phyloP scores from a whole-genome alignment of 129 eudicot genomes.

The Centella asiatica region DNA sequence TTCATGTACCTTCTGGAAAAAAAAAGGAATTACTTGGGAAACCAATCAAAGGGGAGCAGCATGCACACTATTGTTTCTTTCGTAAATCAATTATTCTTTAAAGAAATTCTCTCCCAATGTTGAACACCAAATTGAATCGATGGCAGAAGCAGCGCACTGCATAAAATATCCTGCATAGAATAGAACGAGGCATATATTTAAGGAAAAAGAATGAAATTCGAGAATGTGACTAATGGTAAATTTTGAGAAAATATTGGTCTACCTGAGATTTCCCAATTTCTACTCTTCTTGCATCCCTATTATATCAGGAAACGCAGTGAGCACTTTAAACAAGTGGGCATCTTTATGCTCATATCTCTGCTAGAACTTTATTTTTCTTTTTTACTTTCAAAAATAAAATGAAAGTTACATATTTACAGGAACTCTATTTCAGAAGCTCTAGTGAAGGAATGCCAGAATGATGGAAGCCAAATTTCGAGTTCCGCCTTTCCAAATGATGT shows the following conservation, averaged over 20 bases:
- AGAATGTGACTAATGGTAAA: neutral
- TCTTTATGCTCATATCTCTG: conserved; percentile 8
- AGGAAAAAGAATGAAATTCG: neutral
- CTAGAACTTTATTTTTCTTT: conserved; percentile 2
- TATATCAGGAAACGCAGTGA: neutral
- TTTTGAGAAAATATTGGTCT: neutral
- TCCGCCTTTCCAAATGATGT: neutral
- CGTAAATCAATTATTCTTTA: conserved; percentile 1
- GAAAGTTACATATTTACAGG: conserved; percentile 4
- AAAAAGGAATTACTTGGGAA: neutral
- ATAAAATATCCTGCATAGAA: conserved; percentile 15
- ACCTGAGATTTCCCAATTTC: conserved; percentile 8
- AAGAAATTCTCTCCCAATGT: neutral
- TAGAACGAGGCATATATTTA: conserved; percentile 1
- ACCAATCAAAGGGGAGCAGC: conserved; percentile 10
- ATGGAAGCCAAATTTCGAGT: conserved; percentile 4
- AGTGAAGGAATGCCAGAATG: neutral
- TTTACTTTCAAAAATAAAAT: neutral
- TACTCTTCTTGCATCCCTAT: conserved; percentile 3
- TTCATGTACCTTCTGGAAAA: conserved; percentile 26
- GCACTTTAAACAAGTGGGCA: conserved; percentile 7
- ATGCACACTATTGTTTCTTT: conserved; percentile 1
- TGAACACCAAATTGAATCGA: conserved; percentile 7
- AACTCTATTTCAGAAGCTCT: neutral
- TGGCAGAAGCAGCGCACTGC: conserved; percentile 4